Evolutionary conservation across 2,329 filamentous ascomycete species (phyloP).

Genomic region (Phaeosphaeria sp.): DNA sequence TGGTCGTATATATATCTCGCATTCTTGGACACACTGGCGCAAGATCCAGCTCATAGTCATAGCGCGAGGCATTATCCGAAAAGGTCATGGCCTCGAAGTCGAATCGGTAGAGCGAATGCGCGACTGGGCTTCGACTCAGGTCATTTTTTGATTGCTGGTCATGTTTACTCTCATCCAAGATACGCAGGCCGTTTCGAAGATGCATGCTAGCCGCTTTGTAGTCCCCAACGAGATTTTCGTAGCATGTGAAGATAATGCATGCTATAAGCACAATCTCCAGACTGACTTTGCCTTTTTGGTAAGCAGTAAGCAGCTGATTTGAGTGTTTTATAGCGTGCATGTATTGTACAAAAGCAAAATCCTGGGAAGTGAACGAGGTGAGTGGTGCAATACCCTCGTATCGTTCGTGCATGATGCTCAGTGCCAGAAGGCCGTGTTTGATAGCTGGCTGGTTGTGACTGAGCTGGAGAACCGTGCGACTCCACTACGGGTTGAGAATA

Average conservation of each 20-base stretch:
- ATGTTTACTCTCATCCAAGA: slow-evolving; percentile 24
- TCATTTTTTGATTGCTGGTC: slow-evolving; percentile 1
- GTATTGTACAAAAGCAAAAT: slow-evolving; percentile 38
- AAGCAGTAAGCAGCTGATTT: slow-evolving; percentile 30
- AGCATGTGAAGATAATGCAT: slow-evolving; percentile 41
- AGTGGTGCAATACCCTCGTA: slow-evolving; percentile 25
- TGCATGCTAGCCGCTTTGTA: slow-evolving; percentile 38
- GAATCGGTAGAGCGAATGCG: slow-evolving; percentile 34
- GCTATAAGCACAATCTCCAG: slow-evolving; percentile 36
- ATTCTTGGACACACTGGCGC: slow-evolving; percentile 29
- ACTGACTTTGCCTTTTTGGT: slow-evolving; percentile 25
- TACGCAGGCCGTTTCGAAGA: slow-evolving; percentile 33
- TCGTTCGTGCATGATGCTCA: slow-evolving; percentile 38
- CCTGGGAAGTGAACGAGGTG: slow-evolving; percentile 17
- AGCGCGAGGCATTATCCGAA: slow-evolving; percentile 34
- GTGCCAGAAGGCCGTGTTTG: slow-evolving; percentile 37
- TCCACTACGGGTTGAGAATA: slow-evolving; percentile 19
- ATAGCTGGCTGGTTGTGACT: slow-evolving; percentile 38
- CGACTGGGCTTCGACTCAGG: slow-evolving; percentile 23
- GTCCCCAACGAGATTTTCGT: slow-evolving; percentile 40
- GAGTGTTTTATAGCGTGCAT: slow-evolving; percentile 38
- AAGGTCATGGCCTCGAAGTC: slow-evolving; percentile 43
- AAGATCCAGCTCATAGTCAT: slow-evolving; percentile 27
- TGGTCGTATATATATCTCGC: slow-evolving; percentile 23
- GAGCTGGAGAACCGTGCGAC: slow-evolving; percentile 32